Percentiles rank a stretch among this genome's conserved stretches.
Conservation (phyloP, 306 rosid species). For the Sophora flavescens region DNA sequence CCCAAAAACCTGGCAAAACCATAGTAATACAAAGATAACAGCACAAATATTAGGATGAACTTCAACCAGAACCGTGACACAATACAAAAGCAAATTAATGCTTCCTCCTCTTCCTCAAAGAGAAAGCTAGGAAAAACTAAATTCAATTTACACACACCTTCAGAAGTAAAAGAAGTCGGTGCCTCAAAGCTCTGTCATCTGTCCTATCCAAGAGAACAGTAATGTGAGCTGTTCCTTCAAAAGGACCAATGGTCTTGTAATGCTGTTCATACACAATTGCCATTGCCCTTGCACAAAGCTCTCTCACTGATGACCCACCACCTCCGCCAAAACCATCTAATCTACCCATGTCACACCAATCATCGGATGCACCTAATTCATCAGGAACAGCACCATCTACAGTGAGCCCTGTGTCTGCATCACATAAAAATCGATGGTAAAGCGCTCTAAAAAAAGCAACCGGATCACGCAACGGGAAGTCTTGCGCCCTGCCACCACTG, state of each 20-base stretch:
- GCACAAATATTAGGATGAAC: constrained; percentile 37
- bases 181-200: constrained; percentile 98
- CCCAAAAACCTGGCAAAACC: constrained; percentile 4
- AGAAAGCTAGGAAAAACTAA: constrained; percentile 15
- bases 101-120: constrained; percentile 7
- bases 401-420: constrained; percentile 96
- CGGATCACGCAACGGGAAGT: constrained; percentile 96
- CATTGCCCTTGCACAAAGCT: constrained; percentile 99
- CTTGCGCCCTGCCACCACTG: constrained; percentile 91
- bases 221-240: constrained; percentile 93
- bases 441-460: constrained; percentile 97
- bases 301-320: constrained; percentile 96
- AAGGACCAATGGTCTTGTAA: constrained; percentile 83
- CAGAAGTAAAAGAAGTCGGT: constrained; percentile 94
- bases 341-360: constrained; percentile 99
- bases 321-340: constrained; percentile 99
- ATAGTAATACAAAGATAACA: constrained; percentile 9
- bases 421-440: constrained; percentile 94
- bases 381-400: constrained; percentile 99
- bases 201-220: constrained; percentile 98
- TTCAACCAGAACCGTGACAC: constrained; percentile 11
- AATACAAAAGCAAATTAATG: constrained; percentile 23
- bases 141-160: constrained; percentile 63
- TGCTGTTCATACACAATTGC: constrained; percentile 97
- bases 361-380: constrained; percentile 99